Evolutionary conservation across 768 basidiomycete species (phyloP).

Genomic region (Amylocystis lapponica): DNA sequence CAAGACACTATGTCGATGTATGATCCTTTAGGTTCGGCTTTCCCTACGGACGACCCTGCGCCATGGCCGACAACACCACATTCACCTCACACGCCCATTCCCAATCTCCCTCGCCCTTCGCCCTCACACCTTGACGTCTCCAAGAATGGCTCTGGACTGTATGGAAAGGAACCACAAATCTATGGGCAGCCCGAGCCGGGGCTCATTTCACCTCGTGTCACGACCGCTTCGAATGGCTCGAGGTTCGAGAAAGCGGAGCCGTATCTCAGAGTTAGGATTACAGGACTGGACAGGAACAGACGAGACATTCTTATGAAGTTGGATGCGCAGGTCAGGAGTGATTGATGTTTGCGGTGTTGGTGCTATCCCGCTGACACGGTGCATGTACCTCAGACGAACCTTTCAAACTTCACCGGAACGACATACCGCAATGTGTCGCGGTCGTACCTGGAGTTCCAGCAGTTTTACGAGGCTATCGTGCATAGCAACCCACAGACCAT

Average conservation of each 20-base stretch:
- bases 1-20: slow-evolving; percentile 51
- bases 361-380: neutral
- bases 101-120: slow-evolving; percentile 60
- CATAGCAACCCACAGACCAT: slow-evolving; percentile 95
- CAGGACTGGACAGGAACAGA: slow-evolving; percentile 89
- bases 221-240: slow-evolving; percentile 59
- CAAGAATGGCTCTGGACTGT: slow-evolving; percentile 50
- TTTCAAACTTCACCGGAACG: slow-evolving; percentile 84
- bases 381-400: slow-evolving; percentile 71
- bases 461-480: slow-evolving; percentile 87
- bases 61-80: slow-evolving; percentile 85
- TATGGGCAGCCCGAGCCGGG: slow-evolving; percentile 84
- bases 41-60: slow-evolving; percentile 43
- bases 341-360: neutral
- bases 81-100: slow-evolving; percentile 61
- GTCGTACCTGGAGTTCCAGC: slow-evolving; percentile 91
- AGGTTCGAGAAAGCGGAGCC: slow-evolving; percentile 74
- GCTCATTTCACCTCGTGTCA: slow-evolving; percentile 69
- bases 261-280: slow-evolving; percentile 85
- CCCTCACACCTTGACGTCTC: slow-evolving; percentile 39
- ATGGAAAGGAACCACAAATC: slow-evolving; percentile 78
- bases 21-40: slow-evolving; percentile 66
- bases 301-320: slow-evolving; percentile 91
- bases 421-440: slow-evolving; percentile 93
- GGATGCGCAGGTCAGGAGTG: slow-evolving; percentile 89